Evolutionary conservation across 192 early-diverging fungal species (phyloP), one percentile per base, ranked within the genome.

Genomic region (Coemansia sp.): DNA sequence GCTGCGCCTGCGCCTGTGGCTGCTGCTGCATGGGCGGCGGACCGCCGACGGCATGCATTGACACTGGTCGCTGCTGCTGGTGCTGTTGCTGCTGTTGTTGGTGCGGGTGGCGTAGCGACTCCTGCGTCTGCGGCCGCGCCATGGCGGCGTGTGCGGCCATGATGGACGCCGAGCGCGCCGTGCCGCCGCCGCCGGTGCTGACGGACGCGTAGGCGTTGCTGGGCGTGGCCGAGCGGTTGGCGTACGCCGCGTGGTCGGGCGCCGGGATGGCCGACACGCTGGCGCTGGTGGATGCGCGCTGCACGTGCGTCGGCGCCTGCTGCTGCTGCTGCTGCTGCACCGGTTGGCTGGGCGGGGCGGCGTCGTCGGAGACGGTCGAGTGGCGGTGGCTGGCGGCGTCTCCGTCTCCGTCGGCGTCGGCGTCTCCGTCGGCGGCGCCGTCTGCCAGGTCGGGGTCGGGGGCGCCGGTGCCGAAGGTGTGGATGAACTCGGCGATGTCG

Each of bases 401-500:
- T 34, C 23, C 23, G 27, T 23, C 30, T 19, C 51, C 53, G n/a
- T 50, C 37, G 6, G 23, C 22, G 51, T 25, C 33, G 24, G 9
- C 25, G 49, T 52, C 11, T 4, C 17, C 27, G 30, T 52, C 14
- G 30, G 3, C 49, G 27, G 11, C 64, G 10, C 8, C 14, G 4
- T 33, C 48, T 12, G 78, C 73, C 3, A 82, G 69, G 22, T 38
- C 57, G 0, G 64, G 64, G 39, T 68, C 66, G 0, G 74, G 69
- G 0, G 54, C 38, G 1, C 89, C 89, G 3, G 89, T 89, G 21
- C 85, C 84, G 54, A 77, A 73, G 14, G 78, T 73, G 18, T 80
- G 64, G 25, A 91, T 87, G 47, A 89, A 89, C 7, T 55, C 67
- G 17, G 74, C 41, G 47, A 92, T 86, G 59, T 92, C 87, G 24